A percentile compares a stretch with the other conserved stretches of the same genome.
Conservation (phyloP, 345 rosid genomes). For the Lepidium aucheri region DNA sequence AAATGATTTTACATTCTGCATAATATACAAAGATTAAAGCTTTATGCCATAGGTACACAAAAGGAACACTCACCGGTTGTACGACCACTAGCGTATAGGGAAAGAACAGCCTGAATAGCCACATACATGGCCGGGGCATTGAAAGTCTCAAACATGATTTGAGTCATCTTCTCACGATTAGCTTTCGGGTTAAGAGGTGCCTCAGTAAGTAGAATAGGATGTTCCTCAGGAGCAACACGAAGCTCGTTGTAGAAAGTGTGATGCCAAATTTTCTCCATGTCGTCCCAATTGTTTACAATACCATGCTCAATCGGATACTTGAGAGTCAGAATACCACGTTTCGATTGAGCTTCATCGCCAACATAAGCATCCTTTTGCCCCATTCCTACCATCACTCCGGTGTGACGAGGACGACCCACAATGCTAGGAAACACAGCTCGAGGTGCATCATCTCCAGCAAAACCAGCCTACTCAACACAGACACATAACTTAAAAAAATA, state of each 20-base stretch:
- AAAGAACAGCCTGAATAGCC: slow-evolving; percentile 90
- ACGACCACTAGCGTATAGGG: slow-evolving; percentile 95
- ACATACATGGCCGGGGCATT: slow-evolving; percentile 91
- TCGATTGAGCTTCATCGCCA: slow-evolving; percentile 80
- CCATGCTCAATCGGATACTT: slow-evolving; percentile 88
- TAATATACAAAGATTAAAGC: not conserved
- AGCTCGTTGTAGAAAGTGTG: slow-evolving; percentile 94
- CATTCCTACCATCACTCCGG: slow-evolving; percentile 88
- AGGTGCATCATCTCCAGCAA: slow-evolving; percentile 93
- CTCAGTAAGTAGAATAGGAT: slow-evolving; percentile 69
- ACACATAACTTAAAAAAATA: not conserved
- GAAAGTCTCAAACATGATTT: slow-evolving; percentile 92
- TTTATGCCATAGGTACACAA: not conserved
- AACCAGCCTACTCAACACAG: slow-evolving; percentile 59
- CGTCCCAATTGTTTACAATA: slow-evolving; percentile 95
- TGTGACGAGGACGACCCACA: slow-evolving; percentile 90
- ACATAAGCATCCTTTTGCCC: slow-evolving; percentile 87
- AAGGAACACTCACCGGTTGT: slow-evolving; percentile 62
- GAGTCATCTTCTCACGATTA: slow-evolving; percentile 98
- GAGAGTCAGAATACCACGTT: slow-evolving; percentile 70
- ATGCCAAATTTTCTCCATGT: slow-evolving; percentile 96
- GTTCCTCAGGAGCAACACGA: slow-evolving; percentile 92
- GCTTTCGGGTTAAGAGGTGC: slow-evolving; percentile 98
- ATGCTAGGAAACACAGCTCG: slow-evolving; percentile 91
- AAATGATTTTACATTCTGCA: not conserved